Evolutionary conservation across 2,329 filamentous ascomycete species (phyloP).

Genomic region (Fusarium acutatum): DNA sequence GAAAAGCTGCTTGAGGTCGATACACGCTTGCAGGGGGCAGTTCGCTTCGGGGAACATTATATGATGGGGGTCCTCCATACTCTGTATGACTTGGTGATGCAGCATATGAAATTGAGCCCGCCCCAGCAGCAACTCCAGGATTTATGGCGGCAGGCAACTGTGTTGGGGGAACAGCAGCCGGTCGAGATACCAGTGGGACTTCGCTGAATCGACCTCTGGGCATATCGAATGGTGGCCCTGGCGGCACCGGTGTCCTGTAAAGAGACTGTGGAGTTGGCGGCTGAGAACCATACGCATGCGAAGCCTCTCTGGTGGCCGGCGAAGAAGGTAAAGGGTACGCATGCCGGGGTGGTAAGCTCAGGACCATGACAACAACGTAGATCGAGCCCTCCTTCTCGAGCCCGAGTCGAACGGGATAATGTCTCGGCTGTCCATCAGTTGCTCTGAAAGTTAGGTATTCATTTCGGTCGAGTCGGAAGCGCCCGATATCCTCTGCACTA

Average conservation of each 20-base stretch:
- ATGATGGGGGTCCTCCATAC: slow-evolving; percentile 56
- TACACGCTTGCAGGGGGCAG: slow-evolving; percentile 47
- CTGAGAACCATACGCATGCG: slow-evolving; percentile 53
- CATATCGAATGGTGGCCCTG: slow-evolving; percentile 58
- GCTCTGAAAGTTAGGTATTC: slow-evolving; percentile 65
- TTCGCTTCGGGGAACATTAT: slow-evolving; percentile 65
- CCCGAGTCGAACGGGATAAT: slow-evolving; percentile 61
- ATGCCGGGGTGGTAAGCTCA: slow-evolving; percentile 50
- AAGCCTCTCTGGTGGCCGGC: slow-evolving; percentile 53
- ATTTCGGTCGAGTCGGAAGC: slow-evolving; percentile 61
- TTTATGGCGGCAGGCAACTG: slow-evolving; percentile 47
- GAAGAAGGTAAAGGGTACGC: slow-evolving; percentile 56
- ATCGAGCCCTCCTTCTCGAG: slow-evolving; percentile 69
- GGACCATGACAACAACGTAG: slow-evolving; percentile 66
- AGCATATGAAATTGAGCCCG: slow-evolving; percentile 49
- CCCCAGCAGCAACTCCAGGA: slow-evolving; percentile 5
- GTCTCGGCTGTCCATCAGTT: slow-evolving; percentile 60
- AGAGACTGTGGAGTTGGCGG: slow-evolving; percentile 41
- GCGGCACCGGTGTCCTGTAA: slow-evolving; percentile 55
- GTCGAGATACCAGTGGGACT: slow-evolving; percentile 34
- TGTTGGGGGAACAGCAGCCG: slow-evolving; percentile 39
- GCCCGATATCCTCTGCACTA: slow-evolving; percentile 59
- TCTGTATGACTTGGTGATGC: slow-evolving; percentile 56
- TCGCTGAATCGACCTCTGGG: slow-evolving; percentile 53
- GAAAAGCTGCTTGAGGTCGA: slow-evolving; percentile 49